Conservation (phyloP, 176 grass and related monocot species). For the Musa beccarii region DNA sequence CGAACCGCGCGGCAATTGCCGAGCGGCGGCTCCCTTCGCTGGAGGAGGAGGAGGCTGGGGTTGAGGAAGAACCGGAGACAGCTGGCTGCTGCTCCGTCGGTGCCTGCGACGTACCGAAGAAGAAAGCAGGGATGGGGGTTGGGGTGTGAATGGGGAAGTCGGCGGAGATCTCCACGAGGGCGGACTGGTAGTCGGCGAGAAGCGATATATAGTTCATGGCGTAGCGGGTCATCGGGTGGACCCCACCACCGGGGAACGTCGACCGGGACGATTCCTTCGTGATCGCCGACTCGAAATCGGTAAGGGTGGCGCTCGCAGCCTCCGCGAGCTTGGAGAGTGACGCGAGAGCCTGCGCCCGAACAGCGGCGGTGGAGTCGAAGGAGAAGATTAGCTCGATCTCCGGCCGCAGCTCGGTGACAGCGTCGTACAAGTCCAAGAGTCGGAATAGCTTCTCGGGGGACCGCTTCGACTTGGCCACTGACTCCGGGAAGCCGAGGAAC, state of each 20-base stretch:
- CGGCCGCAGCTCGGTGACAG: conserved; percentile 26
- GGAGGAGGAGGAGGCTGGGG: neutral
- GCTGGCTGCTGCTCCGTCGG: neutral
- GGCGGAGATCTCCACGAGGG: conserved; percentile 23
- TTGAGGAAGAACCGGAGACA: neutral
- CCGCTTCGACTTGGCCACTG: conserved; percentile 25
- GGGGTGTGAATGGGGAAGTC: conserved; percentile 1
- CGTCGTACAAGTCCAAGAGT: conserved; percentile 50
- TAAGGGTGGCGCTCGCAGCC: conserved; percentile 14
- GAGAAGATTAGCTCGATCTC: conserved; percentile 28
- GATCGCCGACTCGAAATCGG: conserved; percentile 49
- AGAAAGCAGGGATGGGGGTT: neutral
- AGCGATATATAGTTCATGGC: conserved; percentile 67
- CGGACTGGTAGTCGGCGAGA: conserved; percentile 48
- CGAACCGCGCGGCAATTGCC: neutral
- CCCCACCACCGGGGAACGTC: conserved; percentile 25
- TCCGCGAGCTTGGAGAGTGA: conserved; percentile 21
- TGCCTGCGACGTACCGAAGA: too few species aligned
- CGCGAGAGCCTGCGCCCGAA: neutral
- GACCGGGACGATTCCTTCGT: conserved; percentile 33
- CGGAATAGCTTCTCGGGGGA: conserved; percentile 53
- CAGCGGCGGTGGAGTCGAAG: conserved; percentile 9
- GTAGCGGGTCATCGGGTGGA: conserved; percentile 53
- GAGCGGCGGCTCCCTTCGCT: neutral
- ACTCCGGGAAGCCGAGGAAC: conserved; percentile 33